A percentile compares a stretch with the other conserved stretches of the same genome.
phyloP scores from a whole-genome alignment of 495 filamentous ascomycete genomes.

The Immersiella caudata region DNA sequence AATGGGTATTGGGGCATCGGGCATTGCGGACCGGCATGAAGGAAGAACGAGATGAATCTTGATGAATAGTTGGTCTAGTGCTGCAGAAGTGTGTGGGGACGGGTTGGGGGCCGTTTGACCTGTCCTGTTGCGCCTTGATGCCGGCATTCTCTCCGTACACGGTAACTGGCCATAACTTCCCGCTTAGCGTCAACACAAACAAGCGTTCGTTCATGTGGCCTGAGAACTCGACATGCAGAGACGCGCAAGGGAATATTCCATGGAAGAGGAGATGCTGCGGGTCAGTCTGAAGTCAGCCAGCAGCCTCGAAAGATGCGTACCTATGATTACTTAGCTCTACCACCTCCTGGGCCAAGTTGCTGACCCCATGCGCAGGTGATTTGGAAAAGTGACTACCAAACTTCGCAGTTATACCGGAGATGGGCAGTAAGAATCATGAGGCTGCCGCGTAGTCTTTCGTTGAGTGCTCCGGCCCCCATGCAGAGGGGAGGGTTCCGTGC shows the following conservation, averaged over 20 bases:
- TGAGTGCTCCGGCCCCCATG: neutral
- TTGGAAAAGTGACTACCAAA: neutral
- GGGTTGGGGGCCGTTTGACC: neutral
- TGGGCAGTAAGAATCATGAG: neutral
- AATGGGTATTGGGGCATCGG: neutral
- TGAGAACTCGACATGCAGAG: neutral
- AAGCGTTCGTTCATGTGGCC: neutral
- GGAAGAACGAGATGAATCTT: neutral
- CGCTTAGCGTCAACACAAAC: neutral
- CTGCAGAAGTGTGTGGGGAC: neutral
- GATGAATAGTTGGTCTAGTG: neutral
- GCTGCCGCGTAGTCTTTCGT: neutral
- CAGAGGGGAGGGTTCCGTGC: neutral
- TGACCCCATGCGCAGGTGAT: neutral
- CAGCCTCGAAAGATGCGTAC: neutral
- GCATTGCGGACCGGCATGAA: neutral
- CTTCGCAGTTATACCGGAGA: neutral
- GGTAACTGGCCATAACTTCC: neutral
- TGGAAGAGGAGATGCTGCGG: neutral
- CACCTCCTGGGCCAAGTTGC: neutral
- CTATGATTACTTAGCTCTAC: neutral
- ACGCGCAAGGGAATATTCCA: neutral
- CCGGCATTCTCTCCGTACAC: neutral
- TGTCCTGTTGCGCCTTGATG: neutral
- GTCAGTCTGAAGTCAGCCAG: neutral